Evolutionary conservation across 2,329 filamentous ascomycete species (phyloP), one percentile per base, ranked within the genome.

Genomic region (Pseudopyricularia cyperi): DNA sequence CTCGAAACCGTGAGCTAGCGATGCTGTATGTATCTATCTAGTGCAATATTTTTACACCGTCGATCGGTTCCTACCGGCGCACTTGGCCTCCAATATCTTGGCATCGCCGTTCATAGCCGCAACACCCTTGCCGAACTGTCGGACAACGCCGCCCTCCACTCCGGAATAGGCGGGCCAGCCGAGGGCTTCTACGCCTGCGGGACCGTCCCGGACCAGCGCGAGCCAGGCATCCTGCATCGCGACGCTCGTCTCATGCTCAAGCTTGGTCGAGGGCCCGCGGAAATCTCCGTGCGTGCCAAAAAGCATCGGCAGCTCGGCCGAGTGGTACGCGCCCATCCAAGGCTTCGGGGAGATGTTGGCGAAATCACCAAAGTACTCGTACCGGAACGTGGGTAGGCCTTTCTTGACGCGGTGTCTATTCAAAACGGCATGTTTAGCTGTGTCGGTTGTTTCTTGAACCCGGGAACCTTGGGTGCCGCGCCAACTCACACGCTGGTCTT

Each of bases 131-230:
- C 37, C 37, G 22, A 42, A 42, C 37, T 42, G 37, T 19, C 22
- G 37, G 17, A 42, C 37, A 19, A 42, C 17, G 8, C 37, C 37
- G 17, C 37, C 37, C 17, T 42, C 35, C 4, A 17, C 35, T 7
- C 35, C 35, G n/a, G n/a, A n/a, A 19, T n/a, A 42, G 37, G 17
- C 37, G 17, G 37, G 37, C 37, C 37, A 42, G 0, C 37, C 37
- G 57, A 67, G 37, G 17, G 37, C 37, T 19, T 42, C 19, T 8
- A 42, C 37, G 2, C 37, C 37, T 19, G 17, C 37, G 7, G 8
- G 5, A 12, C 37, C 37, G 33, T 50, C 48, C 34, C 34, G 15
- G 32, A 50, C 28, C 17, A 50, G 34, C 19, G 48, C 48, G 7
- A 50, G 32, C 17, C 19, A 35, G 17, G 24, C 30, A 7, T 50